Evolutionary conservation across 2,329 filamentous ascomycete genomes (phyloP), one percentile per base, ranked within the genome.

Genomic region (Cercospora zeae-maydis): DNA sequence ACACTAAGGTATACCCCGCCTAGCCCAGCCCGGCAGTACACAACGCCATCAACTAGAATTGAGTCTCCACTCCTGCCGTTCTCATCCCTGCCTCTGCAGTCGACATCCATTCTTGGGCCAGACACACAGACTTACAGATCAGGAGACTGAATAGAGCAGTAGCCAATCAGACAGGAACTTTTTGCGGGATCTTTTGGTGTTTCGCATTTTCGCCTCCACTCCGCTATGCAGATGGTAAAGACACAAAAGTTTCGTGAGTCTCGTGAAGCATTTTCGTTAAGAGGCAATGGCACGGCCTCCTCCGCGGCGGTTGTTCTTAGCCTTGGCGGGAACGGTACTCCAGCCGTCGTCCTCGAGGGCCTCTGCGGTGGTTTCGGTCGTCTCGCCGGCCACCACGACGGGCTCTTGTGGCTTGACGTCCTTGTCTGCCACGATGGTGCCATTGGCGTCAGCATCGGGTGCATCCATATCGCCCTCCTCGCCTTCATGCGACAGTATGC

Each of bases 361-460:
- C 70, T 82, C 77, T 16, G 81, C 78, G 31, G 79, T 80, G 42
- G 75, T 72, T 36, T 76, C 75, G 3, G 74, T 70, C 30, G 75
- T 69, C 13, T 75, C 68, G 64, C 74, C 69, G 66, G 71, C 39
- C 72, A 67, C 76, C 45, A 82, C 78, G 54, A 83, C 75, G 11
- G 60, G 62, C 70, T 86, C 82, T 70, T 84, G 82, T 30, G 84
- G 80, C 75, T 84, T 84, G 64, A 80, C 78, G 34, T 78, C 79
- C 74, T 84, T 83, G 75, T 84, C 78, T 34, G 78, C 78, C 56
- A 82, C 78, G 59, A 81, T 80, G 54, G 79, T 75, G 52, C 79
- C 78, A 66, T 84, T 81, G 42, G 84, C 82, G 60, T 80, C 69
- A 39, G 78, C 77, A 51, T 81, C 78, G 51, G 78, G 75, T 16